phyloP scores from a whole-genome alignment of 129 eudicot genomes.

The Saussurea involucrata region DNA sequence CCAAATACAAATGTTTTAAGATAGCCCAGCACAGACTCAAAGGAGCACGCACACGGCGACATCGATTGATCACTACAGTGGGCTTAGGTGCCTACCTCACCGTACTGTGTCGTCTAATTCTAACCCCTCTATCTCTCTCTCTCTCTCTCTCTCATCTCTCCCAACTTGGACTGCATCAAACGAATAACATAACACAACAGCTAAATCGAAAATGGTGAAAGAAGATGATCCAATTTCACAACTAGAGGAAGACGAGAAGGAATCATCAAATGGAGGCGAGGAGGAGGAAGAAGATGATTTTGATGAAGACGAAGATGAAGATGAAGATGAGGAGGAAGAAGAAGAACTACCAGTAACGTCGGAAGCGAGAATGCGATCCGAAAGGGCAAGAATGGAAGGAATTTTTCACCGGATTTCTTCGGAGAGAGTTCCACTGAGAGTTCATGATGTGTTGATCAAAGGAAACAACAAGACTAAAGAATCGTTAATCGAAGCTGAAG shows the following conservation, averaged over 20 bases:
- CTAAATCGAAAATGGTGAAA: conserved; percentile 22
- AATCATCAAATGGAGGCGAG: conserved; percentile 8
- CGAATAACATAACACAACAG: background rate
- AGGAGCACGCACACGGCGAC: background rate
- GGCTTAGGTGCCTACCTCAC: no score
- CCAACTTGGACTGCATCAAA: conserved; percentile 9
- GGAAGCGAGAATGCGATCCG: conserved; percentile 25
- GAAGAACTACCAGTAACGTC: conserved; percentile 13
- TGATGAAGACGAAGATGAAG: conserved; percentile 25
- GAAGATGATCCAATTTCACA: conserved; percentile 22
- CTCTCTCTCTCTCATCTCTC: conserved; percentile 6
- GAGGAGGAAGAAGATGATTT: conserved; percentile 23
- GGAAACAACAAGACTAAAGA: conserved; percentile 81
- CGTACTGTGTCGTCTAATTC: background rate
- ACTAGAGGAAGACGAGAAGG: conserved; percentile 16
- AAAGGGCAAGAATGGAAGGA: conserved; percentile 39
- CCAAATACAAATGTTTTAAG: background rate
- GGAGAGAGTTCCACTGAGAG: conserved; percentile 66
- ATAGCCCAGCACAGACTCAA: background rate
- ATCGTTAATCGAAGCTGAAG: conserved; percentile 55
- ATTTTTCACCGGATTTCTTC: conserved; percentile 42
- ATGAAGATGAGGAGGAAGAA: conserved; percentile 36
- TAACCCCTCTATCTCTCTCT: no score
- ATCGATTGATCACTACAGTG: background rate
- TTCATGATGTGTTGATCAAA: conserved; percentile 73